Conservation (phyloP, 1,139 yeast genomes). For the Zygosaccharomyces pseudobailii region DNA sequence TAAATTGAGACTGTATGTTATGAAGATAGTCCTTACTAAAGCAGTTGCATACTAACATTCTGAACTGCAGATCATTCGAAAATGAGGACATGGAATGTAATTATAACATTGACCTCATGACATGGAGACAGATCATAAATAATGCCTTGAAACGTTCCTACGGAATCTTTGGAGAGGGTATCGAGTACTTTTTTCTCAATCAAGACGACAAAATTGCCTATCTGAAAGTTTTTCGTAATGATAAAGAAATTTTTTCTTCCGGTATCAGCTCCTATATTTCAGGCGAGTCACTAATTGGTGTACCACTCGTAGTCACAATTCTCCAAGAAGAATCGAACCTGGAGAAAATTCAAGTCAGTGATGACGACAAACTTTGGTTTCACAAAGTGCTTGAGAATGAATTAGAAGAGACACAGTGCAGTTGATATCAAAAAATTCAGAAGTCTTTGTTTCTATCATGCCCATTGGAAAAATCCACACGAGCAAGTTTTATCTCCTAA, state of each 20-base stretch:
- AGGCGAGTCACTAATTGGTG: constrained; percentile 26
- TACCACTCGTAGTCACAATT: constrained; percentile 21
- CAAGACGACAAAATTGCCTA: constrained; percentile 25
- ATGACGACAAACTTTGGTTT: constrained; percentile 30
- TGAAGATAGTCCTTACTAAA: not conserved
- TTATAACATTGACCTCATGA: constrained; percentile 30
- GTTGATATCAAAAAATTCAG: not conserved
- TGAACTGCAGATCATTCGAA: constrained; percentile 20
- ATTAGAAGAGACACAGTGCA: constrained; percentile 11
- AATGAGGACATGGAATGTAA: constrained; percentile 19
- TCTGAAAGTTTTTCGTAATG: constrained; percentile 29
- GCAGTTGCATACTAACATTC: constrained; percentile 4
- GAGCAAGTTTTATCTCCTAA: constrained; percentile 27
- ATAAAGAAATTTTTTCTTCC: constrained; percentile 29
- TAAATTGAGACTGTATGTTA: constrained; percentile 25
- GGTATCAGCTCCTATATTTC: constrained; percentile 33
- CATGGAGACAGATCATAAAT: constrained; percentile 37
- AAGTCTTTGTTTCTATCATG: constrained; percentile 2
- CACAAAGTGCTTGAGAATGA: constrained; percentile 23
- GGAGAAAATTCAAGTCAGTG: constrained; percentile 12
- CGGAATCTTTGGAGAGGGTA: constrained; percentile 39
- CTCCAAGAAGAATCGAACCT: constrained; percentile 18
- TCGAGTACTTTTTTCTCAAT: constrained; percentile 31
- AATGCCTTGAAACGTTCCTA: constrained; percentile 35
- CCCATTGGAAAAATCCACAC: constrained; percentile 42